Percentiles rank a stretch among this genome's conserved stretches.
These are phyloP conservation scores for Colletotrichum chlorophyti DNA, from an alignment of 2,329 filamentous ascomycete species.

Conservation along the genomic window DNA sequence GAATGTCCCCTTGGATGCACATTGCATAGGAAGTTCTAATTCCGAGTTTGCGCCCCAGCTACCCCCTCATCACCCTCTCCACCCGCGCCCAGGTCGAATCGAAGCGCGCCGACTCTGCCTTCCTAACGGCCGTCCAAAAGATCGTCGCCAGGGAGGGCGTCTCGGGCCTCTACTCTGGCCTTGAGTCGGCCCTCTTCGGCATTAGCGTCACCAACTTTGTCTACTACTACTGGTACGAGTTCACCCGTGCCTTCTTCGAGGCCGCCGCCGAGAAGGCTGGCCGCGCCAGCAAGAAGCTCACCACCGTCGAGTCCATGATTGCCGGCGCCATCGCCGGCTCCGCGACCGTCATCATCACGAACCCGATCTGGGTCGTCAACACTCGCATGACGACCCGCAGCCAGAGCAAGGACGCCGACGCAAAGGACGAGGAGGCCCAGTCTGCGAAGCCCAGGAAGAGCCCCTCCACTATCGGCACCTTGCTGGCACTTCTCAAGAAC, in stretches of 20 bases:
- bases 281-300: slow-evolving; percentile 80
- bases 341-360: slow-evolving; percentile 93
- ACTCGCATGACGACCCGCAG: slow-evolving; percentile 95
- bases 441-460: slow-evolving; percentile 53
- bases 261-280: slow-evolving; percentile 75
- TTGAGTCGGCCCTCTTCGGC: slow-evolving; percentile 94
- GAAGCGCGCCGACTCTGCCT: slow-evolving; percentile 85
- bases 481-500: slow-evolving; percentile 79
- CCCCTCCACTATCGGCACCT: slow-evolving; percentile 80
- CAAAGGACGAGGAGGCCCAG: slow-evolving; percentile 47
- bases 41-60: slow-evolving; percentile 56
- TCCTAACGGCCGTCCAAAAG: slow-evolving; percentile 80
- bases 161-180: slow-evolving; percentile 86
- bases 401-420: slow-evolving; percentile 47
- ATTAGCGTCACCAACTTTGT: slow-evolving; percentile 99
- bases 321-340: slow-evolving; percentile 92
- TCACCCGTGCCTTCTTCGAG: slow-evolving; percentile 88
- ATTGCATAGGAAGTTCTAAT: slow-evolving; percentile 16
- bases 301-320: slow-evolving; percentile 91
- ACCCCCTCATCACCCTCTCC: slow-evolving; percentile 95
- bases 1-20: too few species aligned
- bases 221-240: slow-evolving; percentile 99
- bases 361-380: slow-evolving; percentile 99
- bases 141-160: slow-evolving; percentile 94
- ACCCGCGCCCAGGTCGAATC: slow-evolving; percentile 98